Evolutionary conservation across 2,329 filamentous ascomycete genomes (phyloP), one percentile per base, ranked within the genome.

Genomic region (Tolypocladium endophyticum): DNA sequence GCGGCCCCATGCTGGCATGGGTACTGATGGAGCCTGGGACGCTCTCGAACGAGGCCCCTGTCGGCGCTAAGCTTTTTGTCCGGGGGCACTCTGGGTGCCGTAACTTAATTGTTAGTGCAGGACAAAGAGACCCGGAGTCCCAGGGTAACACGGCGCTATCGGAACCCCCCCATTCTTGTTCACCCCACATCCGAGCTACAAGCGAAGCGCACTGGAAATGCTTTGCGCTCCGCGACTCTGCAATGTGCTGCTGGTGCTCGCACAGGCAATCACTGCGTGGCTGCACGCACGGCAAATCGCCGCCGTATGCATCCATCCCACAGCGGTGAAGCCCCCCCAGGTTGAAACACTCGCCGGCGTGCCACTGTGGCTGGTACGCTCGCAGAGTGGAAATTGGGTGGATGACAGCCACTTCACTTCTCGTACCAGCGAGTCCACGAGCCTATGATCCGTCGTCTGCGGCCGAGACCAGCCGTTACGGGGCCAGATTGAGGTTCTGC

Each of bases 321-420:
- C 28, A 30, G 47, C 47, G 47, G 47, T 52, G 47, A 52, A 30
- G 45, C 9, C 23, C 23, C 23, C 23, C 23, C 4, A 23, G 23
- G 45, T 47, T 18, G 45, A 47, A 47, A 18, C 23, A 28, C 7
- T 9, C 14, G 16, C 6, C 7, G 33, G 23, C 23, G 39, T 35
- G 61, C 47, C 59, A 62, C 59, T 60, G 61, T 63, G 61, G 61
- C 61, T 58, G 57, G 54, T 60, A 56, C 53, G 36, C 55, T 47
- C 18, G 18, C 28, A 47, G 25, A 47, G 25, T 20, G 43, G 9
- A 47, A 14, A 14, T 47, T 23, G 9, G 41, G 35, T 36, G 8
- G 35, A 43, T n/a, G 20, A n/a, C 41, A 23, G n/a, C 41, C n/a
- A 45, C 41, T 25, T 45, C 41, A 12, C n/a, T 12, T 43, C 41